phyloP scores from a whole-genome alignment of 257 asterid genomes.

The Nicotiana otophora region DNA sequence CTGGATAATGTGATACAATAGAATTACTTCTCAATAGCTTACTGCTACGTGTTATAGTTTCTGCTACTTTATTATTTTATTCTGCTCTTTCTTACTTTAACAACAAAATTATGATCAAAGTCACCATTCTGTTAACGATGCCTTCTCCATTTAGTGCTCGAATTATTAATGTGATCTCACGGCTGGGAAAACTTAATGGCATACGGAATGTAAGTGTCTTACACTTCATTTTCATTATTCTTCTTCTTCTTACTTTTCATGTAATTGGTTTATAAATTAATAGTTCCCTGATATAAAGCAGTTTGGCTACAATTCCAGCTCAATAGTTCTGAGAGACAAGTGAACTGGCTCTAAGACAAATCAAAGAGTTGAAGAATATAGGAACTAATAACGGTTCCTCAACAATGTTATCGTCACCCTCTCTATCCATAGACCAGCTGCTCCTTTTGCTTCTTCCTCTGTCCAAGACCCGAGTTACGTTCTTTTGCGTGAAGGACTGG shows the following conservation, averaged over 20 bases:
- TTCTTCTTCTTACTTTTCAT: constrained; percentile 17
- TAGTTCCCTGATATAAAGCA: constrained; percentile 45
- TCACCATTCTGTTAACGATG: no score
- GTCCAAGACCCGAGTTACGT: constrained; percentile 37
- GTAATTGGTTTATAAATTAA: constrained; percentile 56
- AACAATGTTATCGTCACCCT: constrained; percentile 51
- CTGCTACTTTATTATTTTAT: no score
- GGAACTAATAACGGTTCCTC: constrained; percentile 11
- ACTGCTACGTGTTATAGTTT: no score
- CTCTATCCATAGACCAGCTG: constrained; percentile 87
- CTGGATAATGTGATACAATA: no score
- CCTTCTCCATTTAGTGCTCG: no score
- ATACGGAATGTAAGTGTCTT: no score
- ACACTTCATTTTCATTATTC: no score
- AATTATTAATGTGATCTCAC: no score
- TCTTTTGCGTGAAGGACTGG: constrained; percentile 50
- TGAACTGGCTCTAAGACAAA: constrained; percentile 80
- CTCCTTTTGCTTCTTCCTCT: constrained; percentile 62
- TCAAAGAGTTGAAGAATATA: constrained; percentile 48
- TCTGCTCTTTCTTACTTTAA: no score
- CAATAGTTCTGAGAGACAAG: constrained; percentile 85
- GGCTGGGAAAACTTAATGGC: no score
- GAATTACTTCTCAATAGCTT: no score
- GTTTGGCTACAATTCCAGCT: constrained; percentile 77
- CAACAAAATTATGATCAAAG: no score